These are phyloP conservation scores for Wallacemonas sp. DNA, from an alignment of 208 protist genomes.

Conservation along the genomic window DNA sequence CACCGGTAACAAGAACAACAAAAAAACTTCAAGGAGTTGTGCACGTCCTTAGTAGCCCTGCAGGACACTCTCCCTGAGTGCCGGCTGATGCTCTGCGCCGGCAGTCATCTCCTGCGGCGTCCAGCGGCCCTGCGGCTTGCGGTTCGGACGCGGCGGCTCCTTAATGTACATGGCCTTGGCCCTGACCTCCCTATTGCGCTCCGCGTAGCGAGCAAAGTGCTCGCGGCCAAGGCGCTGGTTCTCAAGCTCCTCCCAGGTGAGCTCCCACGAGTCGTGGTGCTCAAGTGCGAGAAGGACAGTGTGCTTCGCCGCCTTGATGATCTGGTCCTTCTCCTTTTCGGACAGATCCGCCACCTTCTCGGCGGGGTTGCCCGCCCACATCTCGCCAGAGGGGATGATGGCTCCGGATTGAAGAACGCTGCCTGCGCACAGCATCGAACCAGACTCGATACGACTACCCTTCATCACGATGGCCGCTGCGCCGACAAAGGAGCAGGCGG, in stretches of 20 bases:
- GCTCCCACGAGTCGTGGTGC: slow-evolving; percentile 89
- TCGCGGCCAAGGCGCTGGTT: slow-evolving; percentile 80
- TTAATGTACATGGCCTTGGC: slow-evolving; percentile 90
- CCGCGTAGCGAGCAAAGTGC: slow-evolving; percentile 59
- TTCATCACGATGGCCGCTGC: slow-evolving; percentile 86
- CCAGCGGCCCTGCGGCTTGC: slow-evolving; percentile 69
- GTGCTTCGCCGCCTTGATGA: slow-evolving; percentile 90
- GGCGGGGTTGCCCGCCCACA: slow-evolving; percentile 92
- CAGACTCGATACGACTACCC: slow-evolving; percentile 81
- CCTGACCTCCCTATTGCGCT: slow-evolving; percentile 75
- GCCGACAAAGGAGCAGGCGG: slow-evolving; percentile 90
- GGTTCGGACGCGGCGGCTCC: slow-evolving; percentile 82
- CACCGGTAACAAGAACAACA: not conserved
- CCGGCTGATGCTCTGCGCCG: slow-evolving; percentile 67
- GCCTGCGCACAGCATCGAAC: slow-evolving; percentile 85
- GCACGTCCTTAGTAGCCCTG: slow-evolving; percentile 46
- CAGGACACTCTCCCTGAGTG: slow-evolving; percentile 56
- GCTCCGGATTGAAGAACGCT: slow-evolving; percentile 86
- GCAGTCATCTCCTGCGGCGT: slow-evolving; percentile 75
- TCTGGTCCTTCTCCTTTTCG: slow-evolving; percentile 86
- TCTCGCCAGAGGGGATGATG: slow-evolving; percentile 90
- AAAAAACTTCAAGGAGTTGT: slow-evolving; percentile 1
- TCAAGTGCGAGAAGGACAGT: slow-evolving; percentile 88
- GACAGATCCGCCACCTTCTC: slow-evolving; percentile 86
- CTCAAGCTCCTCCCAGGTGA: slow-evolving; percentile 89